Evolutionary conservation across 345 rosid genomes (phyloP).

Genomic region (Reutealis trisperma): DNA sequence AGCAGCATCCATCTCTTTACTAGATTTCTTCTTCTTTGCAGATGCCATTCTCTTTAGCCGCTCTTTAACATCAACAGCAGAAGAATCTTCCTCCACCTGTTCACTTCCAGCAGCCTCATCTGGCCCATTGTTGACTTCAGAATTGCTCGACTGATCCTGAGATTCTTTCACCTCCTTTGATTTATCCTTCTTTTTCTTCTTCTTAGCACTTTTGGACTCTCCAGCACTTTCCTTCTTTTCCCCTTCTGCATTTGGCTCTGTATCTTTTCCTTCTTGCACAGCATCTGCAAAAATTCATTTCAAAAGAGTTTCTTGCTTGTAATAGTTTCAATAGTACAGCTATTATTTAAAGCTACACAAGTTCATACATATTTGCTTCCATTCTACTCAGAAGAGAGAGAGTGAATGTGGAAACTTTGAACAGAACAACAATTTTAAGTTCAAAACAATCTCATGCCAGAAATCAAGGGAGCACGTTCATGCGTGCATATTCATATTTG

Average conservation of each 20-base stretch:
- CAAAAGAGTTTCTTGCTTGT: not conserved
- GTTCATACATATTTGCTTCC: not conserved
- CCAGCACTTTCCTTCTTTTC: conserved; percentile 55
- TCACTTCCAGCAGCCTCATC: conserved; percentile 38
- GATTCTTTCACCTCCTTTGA: conserved; percentile 50
- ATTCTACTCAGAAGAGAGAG: not conserved
- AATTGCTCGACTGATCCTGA: conserved; percentile 37
- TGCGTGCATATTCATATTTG: not conserved
- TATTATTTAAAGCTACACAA: not conserved
- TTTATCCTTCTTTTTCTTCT: conserved; percentile 47
- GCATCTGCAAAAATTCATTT: conserved; percentile 30
- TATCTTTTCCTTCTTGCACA: conserved; percentile 46
- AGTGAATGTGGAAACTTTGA: not conserved
- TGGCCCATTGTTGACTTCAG: conserved; percentile 28
- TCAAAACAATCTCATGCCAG: not conserved
- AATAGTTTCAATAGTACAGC: not conserved
- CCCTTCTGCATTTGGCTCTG: conserved; percentile 38
- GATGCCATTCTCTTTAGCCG: conserved; percentile 56
- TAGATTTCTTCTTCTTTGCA: conserved; percentile 60
- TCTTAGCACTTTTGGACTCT: conserved; percentile 57
- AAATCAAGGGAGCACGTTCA: not conserved
- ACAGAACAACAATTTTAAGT: too few species aligned
- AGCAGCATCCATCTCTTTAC: conserved; percentile 63
- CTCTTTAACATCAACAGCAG: conserved; percentile 56
- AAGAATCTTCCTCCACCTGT: conserved; percentile 40